Conservation (phyloP, 2,329 filamentous ascomycete genomes). For the Aureobasidium sp. region DNA sequence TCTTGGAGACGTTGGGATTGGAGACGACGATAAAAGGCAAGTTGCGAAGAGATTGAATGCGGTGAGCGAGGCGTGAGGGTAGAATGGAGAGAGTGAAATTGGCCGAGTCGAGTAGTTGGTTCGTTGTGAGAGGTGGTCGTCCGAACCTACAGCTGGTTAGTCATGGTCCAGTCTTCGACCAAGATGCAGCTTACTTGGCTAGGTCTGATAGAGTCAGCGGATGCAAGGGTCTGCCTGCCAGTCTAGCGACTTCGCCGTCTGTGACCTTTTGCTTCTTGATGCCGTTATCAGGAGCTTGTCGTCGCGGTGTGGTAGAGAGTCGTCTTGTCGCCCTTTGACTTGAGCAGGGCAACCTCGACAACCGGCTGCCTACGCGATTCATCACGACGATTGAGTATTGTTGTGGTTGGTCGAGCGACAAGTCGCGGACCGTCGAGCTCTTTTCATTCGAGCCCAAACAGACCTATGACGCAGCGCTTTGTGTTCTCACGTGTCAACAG, state of each 20-base stretch:
- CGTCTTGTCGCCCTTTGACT: not conserved
- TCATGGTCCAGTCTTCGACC: no score
- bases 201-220: conserved; percentile 79
- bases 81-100: conserved; percentile 93
- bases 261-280: conserved; percentile 36
- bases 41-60: conserved; percentile 86
- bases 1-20: conserved; percentile 89
- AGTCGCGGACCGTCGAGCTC: not conserved
- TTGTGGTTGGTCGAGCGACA: not conserved
- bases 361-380: not conserved
- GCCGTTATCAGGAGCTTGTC: not conserved
- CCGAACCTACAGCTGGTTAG: conserved; percentile 49
- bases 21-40: conserved; percentile 96
- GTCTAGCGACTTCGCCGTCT: conserved; percentile 67
- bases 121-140: conserved; percentile 70
- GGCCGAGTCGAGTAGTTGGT: conserved; percentile 76
- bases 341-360: not conserved
- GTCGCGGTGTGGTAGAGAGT: not conserved
- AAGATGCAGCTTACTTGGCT: conserved; percentile 55
- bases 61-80: conserved; percentile 83
- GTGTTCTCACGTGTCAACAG: not conserved
- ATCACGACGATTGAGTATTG: not conserved
- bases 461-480: not conserved
- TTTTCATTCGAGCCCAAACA: not conserved
- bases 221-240: conserved; percentile 71